Conservation (phyloP, 257 asterid genomes). For the Solanum rostratum region DNA sequence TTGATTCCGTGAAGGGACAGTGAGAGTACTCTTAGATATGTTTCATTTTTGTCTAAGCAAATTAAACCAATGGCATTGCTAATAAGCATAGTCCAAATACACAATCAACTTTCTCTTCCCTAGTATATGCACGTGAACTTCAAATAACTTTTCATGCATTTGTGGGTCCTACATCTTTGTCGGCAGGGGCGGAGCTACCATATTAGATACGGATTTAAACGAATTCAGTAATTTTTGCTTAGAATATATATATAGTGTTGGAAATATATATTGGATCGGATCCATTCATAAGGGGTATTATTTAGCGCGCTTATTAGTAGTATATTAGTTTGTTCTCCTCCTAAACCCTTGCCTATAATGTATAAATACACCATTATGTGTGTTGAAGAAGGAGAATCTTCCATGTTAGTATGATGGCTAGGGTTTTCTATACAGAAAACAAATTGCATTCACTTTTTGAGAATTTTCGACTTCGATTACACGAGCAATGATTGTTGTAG, state of each 20-base stretch:
- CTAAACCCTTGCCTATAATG: background rate
- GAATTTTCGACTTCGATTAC: background rate
- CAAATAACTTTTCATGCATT: conserved; percentile 92
- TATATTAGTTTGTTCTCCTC: background rate
- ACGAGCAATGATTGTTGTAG: background rate
- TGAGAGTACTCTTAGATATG: conserved; percentile 9
- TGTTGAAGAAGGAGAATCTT: background rate
- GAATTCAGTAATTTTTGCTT: background rate
- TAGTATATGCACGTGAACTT: conserved; percentile 65
- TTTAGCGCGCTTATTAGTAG: too few relatives aligned
- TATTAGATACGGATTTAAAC: background rate
- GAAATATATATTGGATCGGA: background rate
- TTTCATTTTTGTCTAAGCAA: conserved; percentile 18
- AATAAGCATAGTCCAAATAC: background rate
- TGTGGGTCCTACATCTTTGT: conserved; percentile 52
- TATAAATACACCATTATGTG: background rate
- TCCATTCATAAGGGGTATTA: background rate
- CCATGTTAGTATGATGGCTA: background rate
- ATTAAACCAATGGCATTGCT: conserved; percentile 2
- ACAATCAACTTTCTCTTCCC: background rate
- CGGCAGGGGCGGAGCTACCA: conserved; percentile 14
- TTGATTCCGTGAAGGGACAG: conserved; percentile 42
- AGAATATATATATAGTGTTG: background rate
- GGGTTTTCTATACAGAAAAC: background rate
- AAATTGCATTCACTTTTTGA: background rate